A percentile compares a stretch with the other conserved stretches of the same genome.
phyloP scores from a whole-genome alignment of 179 eudicot genomes.

The Silene coronaria region DNA sequence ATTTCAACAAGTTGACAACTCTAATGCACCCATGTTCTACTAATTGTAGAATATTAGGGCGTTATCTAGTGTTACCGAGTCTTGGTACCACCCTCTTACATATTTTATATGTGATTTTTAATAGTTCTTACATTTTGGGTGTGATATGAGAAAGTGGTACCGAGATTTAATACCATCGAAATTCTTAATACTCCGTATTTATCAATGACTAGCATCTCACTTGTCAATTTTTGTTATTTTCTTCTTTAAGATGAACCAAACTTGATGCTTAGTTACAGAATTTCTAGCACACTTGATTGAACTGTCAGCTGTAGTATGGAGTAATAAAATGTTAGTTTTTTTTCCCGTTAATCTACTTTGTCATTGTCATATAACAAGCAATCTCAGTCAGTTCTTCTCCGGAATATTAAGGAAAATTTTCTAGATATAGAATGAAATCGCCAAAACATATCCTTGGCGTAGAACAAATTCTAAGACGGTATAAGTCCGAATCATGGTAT shows the following conservation, averaged over 20 bases:
- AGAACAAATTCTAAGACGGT: not conserved
- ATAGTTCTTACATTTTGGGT: too few relatives aligned
- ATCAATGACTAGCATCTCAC: slow-evolving; percentile 23
- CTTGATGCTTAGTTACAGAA: not conserved
- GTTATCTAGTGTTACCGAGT: too few relatives aligned
- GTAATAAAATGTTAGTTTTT: not conserved
- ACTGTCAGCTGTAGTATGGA: not conserved
- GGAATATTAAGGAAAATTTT: not conserved
- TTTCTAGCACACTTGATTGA: not conserved
- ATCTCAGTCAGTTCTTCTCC: not conserved
- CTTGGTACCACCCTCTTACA: too few relatives aligned
- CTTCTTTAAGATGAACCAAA: not conserved
- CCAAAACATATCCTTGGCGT: not conserved
- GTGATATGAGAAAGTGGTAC: too few relatives aligned
- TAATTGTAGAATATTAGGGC: not conserved
- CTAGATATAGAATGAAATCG: not conserved
- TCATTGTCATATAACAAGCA: not conserved
- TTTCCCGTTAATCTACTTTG: not conserved
- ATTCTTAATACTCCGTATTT: too few relatives aligned
- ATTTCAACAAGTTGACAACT: slow-evolving; percentile 14
- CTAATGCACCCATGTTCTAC: slow-evolving; percentile 19
- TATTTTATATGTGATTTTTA: too few relatives aligned
- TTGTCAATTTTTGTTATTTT: too few relatives aligned
- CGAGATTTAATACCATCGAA: too few relatives aligned
- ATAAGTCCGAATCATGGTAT: not conserved